phyloP scores from a whole-genome alignment of 495 filamentous ascomycete genomes.

The Aspergillus bertholletiae region DNA sequence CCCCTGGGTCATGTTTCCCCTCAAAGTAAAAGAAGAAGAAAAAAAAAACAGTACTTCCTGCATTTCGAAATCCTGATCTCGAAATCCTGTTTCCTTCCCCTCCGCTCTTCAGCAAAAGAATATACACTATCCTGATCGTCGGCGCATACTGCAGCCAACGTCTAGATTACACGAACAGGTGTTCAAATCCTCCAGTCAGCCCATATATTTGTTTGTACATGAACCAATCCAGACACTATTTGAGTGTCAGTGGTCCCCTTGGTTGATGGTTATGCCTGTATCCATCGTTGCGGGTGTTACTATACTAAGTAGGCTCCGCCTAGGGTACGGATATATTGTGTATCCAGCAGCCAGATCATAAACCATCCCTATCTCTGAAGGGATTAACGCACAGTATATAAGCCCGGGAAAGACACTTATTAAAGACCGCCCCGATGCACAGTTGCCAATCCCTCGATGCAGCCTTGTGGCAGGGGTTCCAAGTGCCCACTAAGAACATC shows the following conservation, averaged over 20 bases:
- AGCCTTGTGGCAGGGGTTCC: not conserved
- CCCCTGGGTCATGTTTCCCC: too few species aligned
- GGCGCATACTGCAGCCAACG: not conserved
- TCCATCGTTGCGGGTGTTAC: too few species aligned
- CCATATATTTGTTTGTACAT: not conserved
- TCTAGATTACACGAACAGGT: constrained; percentile 1
- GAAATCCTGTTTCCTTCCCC: not conserved
- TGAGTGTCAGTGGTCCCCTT: not conserved
- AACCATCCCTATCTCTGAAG: not conserved
- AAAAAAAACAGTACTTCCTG: too few species aligned
- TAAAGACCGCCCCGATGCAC: not conserved
- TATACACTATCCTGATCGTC: not conserved
- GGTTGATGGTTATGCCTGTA: not conserved
- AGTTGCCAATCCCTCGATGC: not conserved
- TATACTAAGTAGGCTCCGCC: too few species aligned
- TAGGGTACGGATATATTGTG: not conserved
- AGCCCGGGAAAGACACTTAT: not conserved
- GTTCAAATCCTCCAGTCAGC: not conserved
- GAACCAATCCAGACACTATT: not conserved
- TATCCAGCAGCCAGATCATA: not conserved
- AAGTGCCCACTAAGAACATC: not conserved
- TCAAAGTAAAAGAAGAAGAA: too few species aligned
- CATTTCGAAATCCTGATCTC: not conserved
- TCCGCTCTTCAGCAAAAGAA: not conserved
- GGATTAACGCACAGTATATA: not conserved